These are phyloP conservation scores for Brassica nigra DNA, from an alignment of 345 rosid genomes.

Conservation along the genomic window DNA sequence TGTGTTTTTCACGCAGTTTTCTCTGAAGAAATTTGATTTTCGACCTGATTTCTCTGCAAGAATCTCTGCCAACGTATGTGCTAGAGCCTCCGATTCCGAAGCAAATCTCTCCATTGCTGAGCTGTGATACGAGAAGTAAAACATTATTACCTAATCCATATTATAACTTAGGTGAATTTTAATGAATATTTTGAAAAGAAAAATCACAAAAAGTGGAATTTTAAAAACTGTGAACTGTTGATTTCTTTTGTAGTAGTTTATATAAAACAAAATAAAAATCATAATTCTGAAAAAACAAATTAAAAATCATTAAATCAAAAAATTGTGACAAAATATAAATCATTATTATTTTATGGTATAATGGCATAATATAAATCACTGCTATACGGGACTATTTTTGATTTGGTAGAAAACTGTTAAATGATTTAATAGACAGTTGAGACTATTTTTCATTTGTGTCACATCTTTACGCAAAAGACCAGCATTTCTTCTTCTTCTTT, in stretches of 20 bases:
- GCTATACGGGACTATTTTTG: background rate
- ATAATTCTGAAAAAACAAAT: background rate
- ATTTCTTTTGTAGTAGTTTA: background rate
- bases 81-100: conserved; percentile 58
- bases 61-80: conserved; percentile 60
- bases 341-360: background rate
- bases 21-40: conserved; percentile 55
- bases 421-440: background rate
- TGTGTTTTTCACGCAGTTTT: conserved; percentile 68
- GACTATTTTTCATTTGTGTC: background rate
- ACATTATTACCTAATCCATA: background rate
- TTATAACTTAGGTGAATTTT: background rate
- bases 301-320: background rate
- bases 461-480: background rate
- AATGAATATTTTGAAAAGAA: background rate
- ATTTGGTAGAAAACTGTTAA: background rate
- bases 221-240: background rate
- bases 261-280: background rate
- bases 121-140: conserved; percentile 38
- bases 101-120: conserved; percentile 70
- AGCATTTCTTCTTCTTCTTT: background rate
- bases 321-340: background rate
- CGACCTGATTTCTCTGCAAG: conserved; percentile 65
- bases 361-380: background rate
- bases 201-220: background rate